Conservation (phyloP, 768 basidiomycete genomes). For the Pluteus cervinus region DNA sequence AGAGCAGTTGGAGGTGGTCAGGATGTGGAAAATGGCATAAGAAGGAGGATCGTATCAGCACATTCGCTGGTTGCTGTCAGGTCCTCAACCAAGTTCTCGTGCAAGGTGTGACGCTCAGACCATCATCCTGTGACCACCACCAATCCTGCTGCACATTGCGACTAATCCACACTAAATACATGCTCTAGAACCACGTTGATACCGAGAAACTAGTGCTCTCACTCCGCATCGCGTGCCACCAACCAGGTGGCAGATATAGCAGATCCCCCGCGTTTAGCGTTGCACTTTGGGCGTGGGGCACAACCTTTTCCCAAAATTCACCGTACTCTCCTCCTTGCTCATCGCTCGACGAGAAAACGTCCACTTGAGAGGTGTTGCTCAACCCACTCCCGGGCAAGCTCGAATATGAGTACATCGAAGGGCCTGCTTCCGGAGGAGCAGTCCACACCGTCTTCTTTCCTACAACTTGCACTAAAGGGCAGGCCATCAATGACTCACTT, state of each 20-base stretch:
- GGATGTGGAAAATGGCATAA: no score
- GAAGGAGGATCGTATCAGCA: no score
- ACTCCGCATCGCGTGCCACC: slow-evolving; percentile 93
- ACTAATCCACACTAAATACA: slow-evolving; percentile 15
- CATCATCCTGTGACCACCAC: slow-evolving; percentile 15
- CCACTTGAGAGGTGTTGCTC: slow-evolving; percentile 77
- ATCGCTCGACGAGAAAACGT: slow-evolving; percentile 53
- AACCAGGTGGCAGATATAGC: slow-evolving; percentile 84
- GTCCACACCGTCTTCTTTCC: slow-evolving; percentile 91
- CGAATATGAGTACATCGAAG: slow-evolving; percentile 56
- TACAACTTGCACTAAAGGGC: slow-evolving; percentile 74
- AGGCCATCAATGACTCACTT: not conserved
- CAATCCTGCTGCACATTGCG: no score
- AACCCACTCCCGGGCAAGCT: slow-evolving; percentile 33
- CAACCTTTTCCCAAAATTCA: slow-evolving; percentile 50
- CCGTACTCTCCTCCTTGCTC: slow-evolving; percentile 29
- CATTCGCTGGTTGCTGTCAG: no score
- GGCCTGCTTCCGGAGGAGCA: slow-evolving; percentile 57
- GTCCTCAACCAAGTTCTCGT: no score
- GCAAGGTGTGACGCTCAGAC: no score
- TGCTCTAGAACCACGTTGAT: slow-evolving; percentile 95
- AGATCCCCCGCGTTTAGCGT: slow-evolving; percentile 79
- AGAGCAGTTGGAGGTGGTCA: no score
- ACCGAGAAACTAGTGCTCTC: slow-evolving; percentile 81
- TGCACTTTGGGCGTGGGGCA: slow-evolving; percentile 51